Base-by-base conservation (phyloP, 768 basidiomycete genomes). In the Neoboletus brunneissimus region DNA sequence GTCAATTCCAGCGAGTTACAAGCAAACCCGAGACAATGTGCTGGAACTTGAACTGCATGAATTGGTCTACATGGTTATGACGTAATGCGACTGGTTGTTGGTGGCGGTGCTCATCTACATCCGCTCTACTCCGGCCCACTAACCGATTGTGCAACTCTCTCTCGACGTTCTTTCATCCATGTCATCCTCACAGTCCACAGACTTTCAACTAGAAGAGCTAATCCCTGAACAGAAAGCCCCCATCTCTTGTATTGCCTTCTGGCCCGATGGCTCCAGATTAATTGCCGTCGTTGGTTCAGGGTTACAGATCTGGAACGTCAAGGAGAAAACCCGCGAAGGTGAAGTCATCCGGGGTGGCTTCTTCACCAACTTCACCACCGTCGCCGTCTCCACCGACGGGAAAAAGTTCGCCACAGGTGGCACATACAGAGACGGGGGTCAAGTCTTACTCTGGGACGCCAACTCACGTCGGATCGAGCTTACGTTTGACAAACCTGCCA, bases 331-430 rank as follows among this genome's bases (percentile, higher is more conserved):
- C 25, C 62, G 64, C 15, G 62, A 61, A 29, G 64, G 64, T 35
- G 64, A 65, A 40, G 48, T 15, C 43, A 65, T 65, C 56, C 64
- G 64, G 0, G 47, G 58, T 10, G 65, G 64, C 13, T 65, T 65
- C 58, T 65, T 64, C 65, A 67, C 65, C 45, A 64, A 64, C 52
- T 65, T 64, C 43, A 56, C 58, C 65, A 65, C 64, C 31, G 65
- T 65, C 58, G 32, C 58, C 35, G 49, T 65, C 58, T 65, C 64
- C 13, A 13, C 65, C 25, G 64, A 65, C 52, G 64, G 65, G 5
- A 67, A 52, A 51, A 65, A 58, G 54, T 65, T 65, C 31, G 64
- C 64, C 15, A 65, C 64, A 1, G 62, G 62, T 2, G 64, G 64
- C 38, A 67, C 64, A 0, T 65, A 64, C 49, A 64, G 65, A 27